Base-by-base conservation (phyloP, 306 rosid species). In the Vachellia collinsii region DNA sequence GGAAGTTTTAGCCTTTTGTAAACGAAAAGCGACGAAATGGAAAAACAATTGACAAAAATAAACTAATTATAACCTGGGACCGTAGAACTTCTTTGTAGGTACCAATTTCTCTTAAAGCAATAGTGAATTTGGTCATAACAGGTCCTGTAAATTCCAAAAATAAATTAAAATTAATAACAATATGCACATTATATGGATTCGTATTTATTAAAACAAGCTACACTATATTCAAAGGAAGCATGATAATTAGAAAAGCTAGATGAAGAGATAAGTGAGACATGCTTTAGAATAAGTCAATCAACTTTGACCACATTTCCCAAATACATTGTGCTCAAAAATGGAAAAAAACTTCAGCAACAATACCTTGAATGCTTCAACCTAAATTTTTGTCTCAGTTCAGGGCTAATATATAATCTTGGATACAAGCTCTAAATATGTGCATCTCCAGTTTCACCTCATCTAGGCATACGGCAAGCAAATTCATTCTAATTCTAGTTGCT, bases 21-120 rank as follows among this genome's bases (percentile, higher is more conserved):
- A 54, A 74, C 70, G 20, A 65, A 70, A 51, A 81, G 66, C 25
- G 64, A 42, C 47, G 42, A 6, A 4, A 70, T 41, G 53, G 62
- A 12, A 44, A 61, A 50, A 70, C 13, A 11, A 70, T 38, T 20
- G 53, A 37, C 34, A 62, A 48, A 48, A 71, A 20, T 19, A 59
- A 67, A 61, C 44, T 78, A 83, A 23, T 34, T 34, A 79, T 82
- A 79, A 95, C 99, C 95, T 90, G 97, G 17, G 92, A 90, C 44
- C 98, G 94, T 82, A 95, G 94, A 76, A 90, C 91, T 88, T 93
- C 98, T 91, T 95, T 95, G 88, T 87, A 93, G 43, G 99, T 91
- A 74, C 90, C 86, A 77, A 95, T 93, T 89, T 95, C 98, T 87
- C 99, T 95, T 81, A 95, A 77, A 25, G 96, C 97, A 53, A 90